Base-by-base conservation (phyloP, 306 rosid genomes). In the Medicago arabica region DNA sequence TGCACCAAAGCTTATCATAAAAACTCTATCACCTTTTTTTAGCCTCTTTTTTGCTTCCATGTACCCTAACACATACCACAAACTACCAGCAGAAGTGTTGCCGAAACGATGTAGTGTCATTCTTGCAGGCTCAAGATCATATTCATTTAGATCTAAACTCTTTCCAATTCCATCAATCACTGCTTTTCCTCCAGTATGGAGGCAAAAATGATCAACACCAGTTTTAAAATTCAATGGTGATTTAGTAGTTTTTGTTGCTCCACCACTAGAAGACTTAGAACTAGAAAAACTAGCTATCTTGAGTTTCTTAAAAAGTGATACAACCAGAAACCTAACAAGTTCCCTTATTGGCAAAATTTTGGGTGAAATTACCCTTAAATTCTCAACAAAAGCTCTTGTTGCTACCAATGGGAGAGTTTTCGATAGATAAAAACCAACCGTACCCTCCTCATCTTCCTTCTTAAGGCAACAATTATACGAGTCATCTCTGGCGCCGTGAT, bases 1-100 rank as follows among this genome's bases (percentile, higher is more conserved):
- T 4, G 94, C 97, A 18, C 98, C 98, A 73, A 93, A 93, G 71
- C 97, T 91, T 78, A 93, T 91, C 98, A 93, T 93, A 34, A 93
- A 68, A 5, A 93, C 85, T 0, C 75, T 91, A 4, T 89, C 88
- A 0, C 91, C 92, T 39, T 83, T 89, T 75, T 83, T 91, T 1
- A 93, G 82, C 75, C 98, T 86, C 76, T 90, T 87, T 81, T 94
- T 94, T 0, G 94, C 98, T 40, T 94, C 98, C 98, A 94, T 94
- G 75, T 94, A 94, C 10, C 86, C 96, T 13, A 94, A 50, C 4
- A 94, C 97, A 65, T 94, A 94, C 98, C 98, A 94, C 7, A 94
- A 75, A 67, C 97, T 91, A 64, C 93, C 75, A 0, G 98, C 98
- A 0, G 97, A 94, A 0, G 98, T 94, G 88, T 91, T 94, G 0